These are phyloP conservation scores for Golubevia sp. DNA, from an alignment of 1,284 basidiomycete genomes.

Conservation along the genomic window DNA sequence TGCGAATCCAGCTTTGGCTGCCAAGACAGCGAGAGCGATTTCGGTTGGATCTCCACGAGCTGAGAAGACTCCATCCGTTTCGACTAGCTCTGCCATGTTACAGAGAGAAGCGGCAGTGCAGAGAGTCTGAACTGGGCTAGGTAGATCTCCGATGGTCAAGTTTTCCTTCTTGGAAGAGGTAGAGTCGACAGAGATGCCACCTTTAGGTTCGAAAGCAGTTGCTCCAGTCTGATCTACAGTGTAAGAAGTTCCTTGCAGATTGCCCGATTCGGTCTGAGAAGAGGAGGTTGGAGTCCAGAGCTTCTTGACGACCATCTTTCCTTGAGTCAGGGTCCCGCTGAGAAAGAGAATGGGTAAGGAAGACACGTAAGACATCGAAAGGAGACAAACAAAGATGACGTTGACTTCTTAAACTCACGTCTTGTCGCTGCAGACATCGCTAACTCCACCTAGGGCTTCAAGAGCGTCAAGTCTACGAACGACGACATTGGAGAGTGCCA, in stretches of 20 bases:
- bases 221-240: conserved; percentile 33
- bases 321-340: conserved; percentile 50
- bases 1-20: conserved; percentile 22
- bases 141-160: conserved; percentile 15
- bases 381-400: no score
- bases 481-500: conserved; percentile 47
- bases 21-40: conserved; percentile 43
- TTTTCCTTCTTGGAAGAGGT: conserved; percentile 6
- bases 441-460: conserved; percentile 46
- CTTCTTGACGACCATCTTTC: conserved; percentile 50
- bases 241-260: conserved; percentile 13
- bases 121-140: conserved; percentile 19
- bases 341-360: no score
- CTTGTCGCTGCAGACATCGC: conserved; percentile 46
- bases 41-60: conserved; percentile 50
- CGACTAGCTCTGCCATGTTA: conserved; percentile 40
- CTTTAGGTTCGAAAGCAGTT: conserved; percentile 36
- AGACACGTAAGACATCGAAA: no score
- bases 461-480: conserved; percentile 50
- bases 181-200: conserved; percentile 16
- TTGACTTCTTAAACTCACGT: no score
- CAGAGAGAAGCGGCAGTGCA: conserved; percentile 44
- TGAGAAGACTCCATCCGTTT: conserved; percentile 19
- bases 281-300: conserved; percentile 46
- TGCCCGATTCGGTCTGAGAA: conserved; percentile 14